Evolutionary conservation across 768 basidiomycete genomes (phyloP).

Genomic region (Neoboletus magnificus): DNA sequence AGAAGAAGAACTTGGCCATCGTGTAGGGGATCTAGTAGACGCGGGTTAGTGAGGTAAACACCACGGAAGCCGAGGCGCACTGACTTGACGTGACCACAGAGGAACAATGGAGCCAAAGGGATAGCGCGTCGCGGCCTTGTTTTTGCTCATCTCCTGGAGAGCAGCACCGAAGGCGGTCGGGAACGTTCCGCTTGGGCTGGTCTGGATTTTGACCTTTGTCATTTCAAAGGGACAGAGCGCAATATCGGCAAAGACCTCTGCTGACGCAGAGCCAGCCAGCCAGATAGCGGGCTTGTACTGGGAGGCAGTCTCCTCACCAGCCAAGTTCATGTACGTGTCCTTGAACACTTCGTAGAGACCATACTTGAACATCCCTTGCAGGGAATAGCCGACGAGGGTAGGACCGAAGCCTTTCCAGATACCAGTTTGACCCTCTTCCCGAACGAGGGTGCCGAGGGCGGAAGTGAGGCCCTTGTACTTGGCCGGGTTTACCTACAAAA

Average conservation of each 20-base stretch:
- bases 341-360: slow-evolving; percentile 98
- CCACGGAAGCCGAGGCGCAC: slow-evolving; percentile 10
- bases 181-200: slow-evolving; percentile 71
- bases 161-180: slow-evolving; percentile 71
- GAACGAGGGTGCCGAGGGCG: slow-evolving; percentile 59
- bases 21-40: slow-evolving; percentile 83
- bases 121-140: slow-evolving; percentile 68
- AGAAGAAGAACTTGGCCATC: slow-evolving; percentile 99
- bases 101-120: slow-evolving; percentile 83
- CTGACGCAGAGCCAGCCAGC: slow-evolving; percentile 90
- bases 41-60: not conserved
- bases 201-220: slow-evolving; percentile 91
- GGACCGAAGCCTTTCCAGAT: slow-evolving; percentile 95
- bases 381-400: slow-evolving; percentile 88
- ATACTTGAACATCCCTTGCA: slow-evolving; percentile 98
- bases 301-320: slow-evolving; percentile 74
- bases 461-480: slow-evolving; percentile 70
- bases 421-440: slow-evolving; percentile 79
- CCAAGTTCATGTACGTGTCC: slow-evolving; percentile 84
- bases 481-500: slow-evolving; percentile 59
- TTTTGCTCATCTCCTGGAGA: slow-evolving; percentile 63
- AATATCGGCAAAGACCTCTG: slow-evolving; percentile 93
- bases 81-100: slow-evolving; percentile 82
- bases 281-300: slow-evolving; percentile 90
- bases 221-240: slow-evolving; percentile 94